Evolutionary conservation across 179 eudicot genomes (phyloP).

Genomic region (Corrigiola litoralis): DNA sequence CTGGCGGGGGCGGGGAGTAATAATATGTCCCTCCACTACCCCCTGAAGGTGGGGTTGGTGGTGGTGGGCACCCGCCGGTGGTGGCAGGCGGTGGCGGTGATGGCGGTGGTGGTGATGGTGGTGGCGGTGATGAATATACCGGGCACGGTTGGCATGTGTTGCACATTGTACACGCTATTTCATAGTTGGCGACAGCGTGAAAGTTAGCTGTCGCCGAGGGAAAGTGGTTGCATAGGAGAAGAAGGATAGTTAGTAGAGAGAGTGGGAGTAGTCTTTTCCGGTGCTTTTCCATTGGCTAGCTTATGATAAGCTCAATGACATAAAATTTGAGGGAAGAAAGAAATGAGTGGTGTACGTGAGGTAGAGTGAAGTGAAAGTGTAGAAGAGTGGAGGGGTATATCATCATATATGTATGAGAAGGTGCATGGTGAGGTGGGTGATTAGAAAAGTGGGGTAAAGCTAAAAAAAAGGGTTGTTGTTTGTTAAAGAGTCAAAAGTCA

Average conservation of each 20-base stretch:
- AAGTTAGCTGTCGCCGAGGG: constrained; percentile 16
- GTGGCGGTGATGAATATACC: constrained; percentile 21
- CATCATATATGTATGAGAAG: not conserved
- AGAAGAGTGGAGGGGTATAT: not conserved
- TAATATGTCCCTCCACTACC: constrained; percentile 24
- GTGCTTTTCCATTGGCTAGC: constrained; percentile 4
- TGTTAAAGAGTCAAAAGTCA: constrained; percentile 30
- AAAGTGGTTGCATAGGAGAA: not conserved
- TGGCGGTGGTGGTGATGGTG: constrained; percentile 37
- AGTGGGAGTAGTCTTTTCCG: not conserved
- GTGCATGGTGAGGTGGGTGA: not conserved
- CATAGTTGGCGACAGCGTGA: constrained; percentile 56
- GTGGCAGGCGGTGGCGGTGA: constrained; percentile 39
- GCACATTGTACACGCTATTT: constrained; percentile 75
- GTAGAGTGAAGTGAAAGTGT: constrained; percentile 3
- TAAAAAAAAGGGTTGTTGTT: not conserved
- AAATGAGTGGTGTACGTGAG: not conserved
- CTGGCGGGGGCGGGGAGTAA: constrained; percentile 44
- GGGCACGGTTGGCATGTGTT: constrained; percentile 67
- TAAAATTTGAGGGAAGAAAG: not conserved
- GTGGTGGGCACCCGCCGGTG: constrained; percentile 35
- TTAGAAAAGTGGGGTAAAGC: not conserved
- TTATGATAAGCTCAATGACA: too few species aligned
- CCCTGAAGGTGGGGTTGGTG: constrained; percentile 25
- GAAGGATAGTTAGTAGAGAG: constrained; percentile 1